Percentiles rank a stretch among this genome's conserved stretches.
These are phyloP conservation scores for Geosiphon pyriformis DNA, from an alignment of 192 early-diverging fungal species.

Conservation along the genomic window DNA sequence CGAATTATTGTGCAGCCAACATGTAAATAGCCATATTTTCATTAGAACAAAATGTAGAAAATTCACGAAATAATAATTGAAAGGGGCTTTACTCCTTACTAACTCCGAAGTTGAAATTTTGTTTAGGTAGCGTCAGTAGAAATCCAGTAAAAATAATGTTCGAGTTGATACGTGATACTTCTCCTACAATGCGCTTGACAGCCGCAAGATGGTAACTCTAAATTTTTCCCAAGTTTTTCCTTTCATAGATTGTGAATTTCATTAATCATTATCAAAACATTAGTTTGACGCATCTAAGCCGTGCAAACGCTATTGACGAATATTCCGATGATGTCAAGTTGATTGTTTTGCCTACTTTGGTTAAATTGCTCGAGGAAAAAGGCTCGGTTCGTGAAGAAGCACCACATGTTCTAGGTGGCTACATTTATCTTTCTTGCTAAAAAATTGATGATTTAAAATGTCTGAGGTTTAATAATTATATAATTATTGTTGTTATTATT, in stretches of 20 bases:
- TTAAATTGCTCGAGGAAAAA: constrained; percentile 60
- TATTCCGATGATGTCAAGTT: constrained; percentile 46
- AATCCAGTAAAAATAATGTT: constrained; percentile 50
- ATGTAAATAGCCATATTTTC: constrained; percentile 28
- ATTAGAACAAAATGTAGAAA: too few relatives aligned
- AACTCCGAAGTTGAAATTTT: too few relatives aligned
- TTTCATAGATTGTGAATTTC: not conserved
- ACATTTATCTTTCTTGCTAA: not conserved
- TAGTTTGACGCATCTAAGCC: constrained; percentile 62
- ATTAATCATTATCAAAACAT: not conserved
- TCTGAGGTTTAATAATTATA: not conserved
- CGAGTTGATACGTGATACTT: constrained; percentile 59
- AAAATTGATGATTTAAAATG: not conserved
- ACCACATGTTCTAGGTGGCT: constrained; percentile 50
- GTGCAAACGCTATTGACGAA: constrained; percentile 52
- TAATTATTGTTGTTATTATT: too few relatives aligned
- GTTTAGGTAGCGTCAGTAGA: constrained; percentile 37
- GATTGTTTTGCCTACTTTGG: constrained; percentile 60
- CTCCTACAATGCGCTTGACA: constrained; percentile 61
- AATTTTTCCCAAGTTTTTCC: not conserved
- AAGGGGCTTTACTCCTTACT: too few relatives aligned
- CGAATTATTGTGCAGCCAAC: constrained; percentile 44
- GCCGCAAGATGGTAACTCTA: constrained; percentile 57
- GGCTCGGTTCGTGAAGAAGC: constrained; percentile 59
- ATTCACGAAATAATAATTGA: too few relatives aligned